Conservation (phyloP, 306 rosid genomes). For the Medicago truncatula region DNA sequence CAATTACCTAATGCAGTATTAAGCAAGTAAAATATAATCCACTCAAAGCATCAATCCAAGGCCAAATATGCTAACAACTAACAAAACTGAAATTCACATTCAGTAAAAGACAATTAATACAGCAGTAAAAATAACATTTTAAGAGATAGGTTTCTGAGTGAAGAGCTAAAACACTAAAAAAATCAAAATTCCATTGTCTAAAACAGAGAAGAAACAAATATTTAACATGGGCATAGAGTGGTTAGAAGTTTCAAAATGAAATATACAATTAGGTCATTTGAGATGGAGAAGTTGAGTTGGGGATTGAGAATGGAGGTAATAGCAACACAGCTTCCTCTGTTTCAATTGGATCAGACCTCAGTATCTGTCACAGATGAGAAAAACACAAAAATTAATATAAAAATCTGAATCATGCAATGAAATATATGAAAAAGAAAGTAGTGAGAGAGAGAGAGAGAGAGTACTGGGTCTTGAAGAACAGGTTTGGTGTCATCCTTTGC, state of each 20-base stretch:
- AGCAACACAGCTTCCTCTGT: conserved; percentile 82
- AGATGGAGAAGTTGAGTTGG: conserved; percentile 38
- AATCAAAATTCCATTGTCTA: not conserved
- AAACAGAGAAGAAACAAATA: not conserved
- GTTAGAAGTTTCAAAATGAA: too few relatives aligned
- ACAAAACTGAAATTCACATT: too few relatives aligned
- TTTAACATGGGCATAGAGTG: not conserved
- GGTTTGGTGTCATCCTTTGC: conserved; percentile 91
- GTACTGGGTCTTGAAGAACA: conserved; percentile 87
- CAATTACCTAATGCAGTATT: not conserved
- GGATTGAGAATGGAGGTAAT: conserved; percentile 65
- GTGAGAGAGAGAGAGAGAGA: conserved; percentile 13
- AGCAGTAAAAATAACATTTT: conserved; percentile 25
- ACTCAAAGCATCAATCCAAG: not conserved
- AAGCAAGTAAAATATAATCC: not conserved
- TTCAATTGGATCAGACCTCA: conserved; percentile 87
- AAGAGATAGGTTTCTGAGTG: not conserved
- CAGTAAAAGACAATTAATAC: not conserved
- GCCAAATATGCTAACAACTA: too few relatives aligned
- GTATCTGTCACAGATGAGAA: conserved; percentile 56
- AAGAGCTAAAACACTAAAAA: conserved; percentile 5
- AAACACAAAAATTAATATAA: not conserved
- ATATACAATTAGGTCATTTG: not conserved
- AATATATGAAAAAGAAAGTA: too few relatives aligned
- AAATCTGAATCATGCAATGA: not conserved